Conservation (phyloP, 192 early-diverging fungal genomes). For the Coemansia umbellata region DNA sequence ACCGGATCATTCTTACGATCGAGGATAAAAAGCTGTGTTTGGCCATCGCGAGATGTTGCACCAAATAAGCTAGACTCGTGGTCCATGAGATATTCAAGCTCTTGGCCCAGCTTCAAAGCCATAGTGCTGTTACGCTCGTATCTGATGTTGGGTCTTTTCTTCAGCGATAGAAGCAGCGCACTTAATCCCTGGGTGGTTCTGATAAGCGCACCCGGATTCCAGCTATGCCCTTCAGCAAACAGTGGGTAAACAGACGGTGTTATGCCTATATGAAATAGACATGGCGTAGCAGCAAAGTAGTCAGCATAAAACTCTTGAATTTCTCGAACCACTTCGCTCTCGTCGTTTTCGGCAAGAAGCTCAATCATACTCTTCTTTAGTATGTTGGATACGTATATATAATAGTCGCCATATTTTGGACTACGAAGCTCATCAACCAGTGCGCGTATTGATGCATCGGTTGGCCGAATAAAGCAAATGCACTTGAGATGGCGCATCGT, state of each 20-base stretch:
- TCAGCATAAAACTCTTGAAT: slow-evolving; percentile 97
- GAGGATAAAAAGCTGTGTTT: slow-evolving; percentile 84
- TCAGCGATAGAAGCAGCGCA: slow-evolving; percentile 74
- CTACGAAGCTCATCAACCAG: slow-evolving; percentile 87
- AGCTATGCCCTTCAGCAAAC: slow-evolving; percentile 70
- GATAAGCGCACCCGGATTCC: slow-evolving; percentile 76
- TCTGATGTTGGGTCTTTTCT: slow-evolving; percentile 88
- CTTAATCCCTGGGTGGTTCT: slow-evolving; percentile 76
- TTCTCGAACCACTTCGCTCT: slow-evolving; percentile 89
- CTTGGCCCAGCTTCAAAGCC: slow-evolving; percentile 76
- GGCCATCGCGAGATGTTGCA: slow-evolving; percentile 57
- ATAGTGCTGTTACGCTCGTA: slow-evolving; percentile 81
- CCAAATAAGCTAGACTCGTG: slow-evolving; percentile 46
- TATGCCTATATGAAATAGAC: slow-evolving; percentile 78
- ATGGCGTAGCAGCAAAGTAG: slow-evolving; percentile 76
- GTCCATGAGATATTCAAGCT: slow-evolving; percentile 51
- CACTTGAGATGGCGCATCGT: slow-evolving; percentile 95
- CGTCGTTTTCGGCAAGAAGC: slow-evolving; percentile 91
- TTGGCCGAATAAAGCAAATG: slow-evolving; percentile 86
- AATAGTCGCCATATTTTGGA: slow-evolving; percentile 95
- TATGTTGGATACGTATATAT: slow-evolving; percentile 95
- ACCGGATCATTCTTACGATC: slow-evolving; percentile 96
- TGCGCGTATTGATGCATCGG: slow-evolving; percentile 76
- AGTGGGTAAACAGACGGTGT: slow-evolving; percentile 57
- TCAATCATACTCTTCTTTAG: slow-evolving; percentile 88